phyloP scores from a whole-genome alignment of 2,329 filamentous ascomycete species.

The Graphium sp. region DNA sequence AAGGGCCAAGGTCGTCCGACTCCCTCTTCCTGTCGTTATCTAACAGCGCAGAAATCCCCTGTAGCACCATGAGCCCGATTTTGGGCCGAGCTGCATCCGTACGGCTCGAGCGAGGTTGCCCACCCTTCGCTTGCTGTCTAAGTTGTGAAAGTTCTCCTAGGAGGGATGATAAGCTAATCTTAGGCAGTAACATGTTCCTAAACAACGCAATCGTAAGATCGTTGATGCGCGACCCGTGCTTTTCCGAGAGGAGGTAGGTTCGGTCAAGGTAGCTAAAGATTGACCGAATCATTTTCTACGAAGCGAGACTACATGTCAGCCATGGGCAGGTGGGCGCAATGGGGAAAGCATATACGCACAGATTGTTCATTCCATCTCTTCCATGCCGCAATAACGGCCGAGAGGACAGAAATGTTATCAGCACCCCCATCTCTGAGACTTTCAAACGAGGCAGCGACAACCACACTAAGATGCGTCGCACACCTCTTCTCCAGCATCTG shows the following conservation, averaged over 20 bases:
- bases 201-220: slow-evolving; percentile 70
- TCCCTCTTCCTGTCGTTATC: slow-evolving; percentile 49
- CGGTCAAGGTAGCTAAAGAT: slow-evolving; percentile 92
- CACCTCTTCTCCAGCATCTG: slow-evolving; percentile 48
- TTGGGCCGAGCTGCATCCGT: too few relatives aligned
- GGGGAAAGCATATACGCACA: slow-evolving; percentile 2
- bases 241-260: slow-evolving; percentile 64
- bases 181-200: slow-evolving; percentile 23
- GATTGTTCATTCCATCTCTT: slow-evolving; percentile 44
- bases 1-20: slow-evolving; percentile 38
- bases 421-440: slow-evolving; percentile 18
- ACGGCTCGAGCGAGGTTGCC: too few relatives aligned
- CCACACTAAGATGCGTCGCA: slow-evolving; percentile 46
- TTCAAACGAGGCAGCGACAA: slow-evolving; percentile 39
- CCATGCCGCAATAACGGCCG: slow-evolving; percentile 44
- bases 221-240: slow-evolving; percentile 54
- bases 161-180: too few relatives aligned
- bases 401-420: slow-evolving; percentile 47
- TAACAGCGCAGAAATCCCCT: slow-evolving; percentile 58
- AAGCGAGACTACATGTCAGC: not conserved
- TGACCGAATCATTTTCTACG: slow-evolving; percentile 58
- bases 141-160: not conserved
- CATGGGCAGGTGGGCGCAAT: slow-evolving; percentile 4
- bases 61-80: slow-evolving; percentile 18
- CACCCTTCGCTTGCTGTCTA: too few relatives aligned